Conservation (phyloP, 306 rosid species). For the Cicer chorassanicum region DNA sequence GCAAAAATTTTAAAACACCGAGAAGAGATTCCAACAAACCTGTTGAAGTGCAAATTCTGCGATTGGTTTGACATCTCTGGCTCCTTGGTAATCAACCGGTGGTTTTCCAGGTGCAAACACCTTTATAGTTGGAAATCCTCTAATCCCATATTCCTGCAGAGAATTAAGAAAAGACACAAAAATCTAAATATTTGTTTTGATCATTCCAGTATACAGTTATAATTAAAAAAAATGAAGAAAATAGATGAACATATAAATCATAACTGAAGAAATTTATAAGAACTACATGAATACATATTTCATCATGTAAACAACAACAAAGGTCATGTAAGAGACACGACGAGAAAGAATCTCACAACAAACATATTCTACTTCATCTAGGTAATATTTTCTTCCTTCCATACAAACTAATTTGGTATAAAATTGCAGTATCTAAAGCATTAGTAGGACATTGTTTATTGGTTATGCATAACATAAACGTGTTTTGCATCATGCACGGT, state of each 20-base stretch:
- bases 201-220: constrained; percentile 9
- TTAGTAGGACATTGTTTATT: too few relatives aligned
- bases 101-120: constrained; percentile 89
- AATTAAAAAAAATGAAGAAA: constrained; percentile 21
- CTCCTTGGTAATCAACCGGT: constrained; percentile 93
- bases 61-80: constrained; percentile 88
- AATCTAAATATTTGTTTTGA: not conserved
- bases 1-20: not conserved
- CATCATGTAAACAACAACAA: constrained; percentile 8
- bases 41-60: constrained; percentile 89
- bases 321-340: constrained; percentile 9
- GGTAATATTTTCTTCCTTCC: not conserved
- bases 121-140: constrained; percentile 92
- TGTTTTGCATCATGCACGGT: constrained; percentile 18
- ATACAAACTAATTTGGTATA: too few relatives aligned
- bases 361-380: constrained; percentile 15
- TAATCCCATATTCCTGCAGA: constrained; percentile 84
- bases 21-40: constrained; percentile 55
- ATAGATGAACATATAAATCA: constrained; percentile 22
- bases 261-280: constrained; percentile 4
- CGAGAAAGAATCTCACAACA: constrained; percentile 14
- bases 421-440: too few relatives aligned
- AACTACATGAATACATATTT: not conserved
- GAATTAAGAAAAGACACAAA: constrained; percentile 39
- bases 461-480: not conserved